Conservation (phyloP, 139 green algal species). For the Dunaliella primolecta region DNA sequence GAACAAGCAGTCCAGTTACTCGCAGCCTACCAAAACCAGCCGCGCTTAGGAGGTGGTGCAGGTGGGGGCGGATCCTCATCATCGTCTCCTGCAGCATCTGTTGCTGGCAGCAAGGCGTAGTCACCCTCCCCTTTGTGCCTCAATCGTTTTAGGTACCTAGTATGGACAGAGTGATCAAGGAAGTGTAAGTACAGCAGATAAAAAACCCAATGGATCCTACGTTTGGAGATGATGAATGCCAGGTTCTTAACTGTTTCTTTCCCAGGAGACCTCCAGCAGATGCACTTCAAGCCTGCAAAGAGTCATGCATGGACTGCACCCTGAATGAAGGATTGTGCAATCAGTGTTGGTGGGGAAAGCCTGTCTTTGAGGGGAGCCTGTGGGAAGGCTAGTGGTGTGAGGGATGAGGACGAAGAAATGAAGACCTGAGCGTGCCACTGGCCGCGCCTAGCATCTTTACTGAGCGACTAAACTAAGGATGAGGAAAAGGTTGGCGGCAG, state of each 20-base stretch:
- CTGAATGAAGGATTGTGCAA: neutral
- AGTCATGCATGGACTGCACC: neutral
- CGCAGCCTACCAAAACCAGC: neutral
- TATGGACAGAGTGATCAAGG: neutral
- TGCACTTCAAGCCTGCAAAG: neutral
- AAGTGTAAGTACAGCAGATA: too few relatives aligned
- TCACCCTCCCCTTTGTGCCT: constrained; percentile 8
- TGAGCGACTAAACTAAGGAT: too few relatives aligned
- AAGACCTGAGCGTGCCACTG: too few relatives aligned
- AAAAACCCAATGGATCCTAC: neutral
- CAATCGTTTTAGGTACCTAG: constrained; percentile 9
- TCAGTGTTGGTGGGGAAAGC: too few relatives aligned
- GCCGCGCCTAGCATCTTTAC: too few relatives aligned
- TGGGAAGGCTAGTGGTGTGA: too few relatives aligned
- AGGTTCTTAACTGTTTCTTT: neutral
- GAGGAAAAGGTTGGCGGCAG: too few relatives aligned
- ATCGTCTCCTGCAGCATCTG: neutral
- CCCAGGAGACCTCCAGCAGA: neutral
- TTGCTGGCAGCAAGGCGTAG: constrained; percentile 15
- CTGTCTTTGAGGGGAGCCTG: too few relatives aligned
- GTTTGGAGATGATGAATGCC: neutral
- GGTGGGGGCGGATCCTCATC: neutral
- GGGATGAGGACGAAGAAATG: too few relatives aligned
- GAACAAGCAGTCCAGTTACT: too few relatives aligned
- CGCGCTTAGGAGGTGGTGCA: neutral